A percentile compares a stretch with the other conserved stretches of the same genome.
Evolutionary conservation across 495 filamentous ascomycete species (phyloP).

Genomic region (Xylaria nigripes): DNA sequence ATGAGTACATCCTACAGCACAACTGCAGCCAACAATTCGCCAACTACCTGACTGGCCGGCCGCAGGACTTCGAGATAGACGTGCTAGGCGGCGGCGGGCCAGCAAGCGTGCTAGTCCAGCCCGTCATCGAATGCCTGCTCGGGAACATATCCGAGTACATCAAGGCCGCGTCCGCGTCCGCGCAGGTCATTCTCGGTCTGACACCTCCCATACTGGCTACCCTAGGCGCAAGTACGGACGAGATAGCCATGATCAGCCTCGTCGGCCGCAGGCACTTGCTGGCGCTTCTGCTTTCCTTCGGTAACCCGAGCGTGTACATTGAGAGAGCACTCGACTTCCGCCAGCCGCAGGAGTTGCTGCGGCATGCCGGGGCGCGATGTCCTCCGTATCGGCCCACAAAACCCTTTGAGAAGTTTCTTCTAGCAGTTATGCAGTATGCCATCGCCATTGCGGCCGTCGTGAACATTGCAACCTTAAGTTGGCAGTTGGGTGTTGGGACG

Average conservation of each 20-base stretch:
- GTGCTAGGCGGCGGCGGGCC: slow-evolving; percentile 9
- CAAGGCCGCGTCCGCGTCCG: slow-evolving; percentile 21
- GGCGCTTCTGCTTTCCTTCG: slow-evolving; percentile 8
- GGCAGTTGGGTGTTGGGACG: slow-evolving; percentile 16
- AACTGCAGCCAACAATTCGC: slow-evolving; percentile 14
- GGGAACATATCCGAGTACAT: slow-evolving; percentile 18
- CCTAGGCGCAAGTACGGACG: slow-evolving; percentile 13
- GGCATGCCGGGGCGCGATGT: not conserved
- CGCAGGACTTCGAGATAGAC: slow-evolving; percentile 1
- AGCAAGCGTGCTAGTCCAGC: slow-evolving; percentile 1
- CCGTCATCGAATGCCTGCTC: slow-evolving; percentile 23
- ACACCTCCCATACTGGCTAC: slow-evolving; percentile 20
- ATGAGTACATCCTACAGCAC: slow-evolving; percentile 13
- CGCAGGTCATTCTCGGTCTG: slow-evolving; percentile 24
- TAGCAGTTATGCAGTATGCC: slow-evolving; percentile 10
- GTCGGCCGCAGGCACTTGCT: slow-evolving; percentile 16
- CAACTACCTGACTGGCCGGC: slow-evolving; percentile 15
- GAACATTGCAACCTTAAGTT: slow-evolving; percentile 19
- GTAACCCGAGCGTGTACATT: slow-evolving; percentile 3
- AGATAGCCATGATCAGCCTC: slow-evolving; percentile 10
- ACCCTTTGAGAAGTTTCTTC: not conserved
- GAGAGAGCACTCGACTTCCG: slow-evolving; percentile 5
- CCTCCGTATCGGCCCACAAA: not conserved
- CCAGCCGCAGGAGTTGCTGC: slow-evolving; percentile 5
- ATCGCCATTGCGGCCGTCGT: slow-evolving; percentile 16